Evolutionary conservation across 164 flowering plant genomes (phyloP).

Genomic region (Echeveria elegans): DNA sequence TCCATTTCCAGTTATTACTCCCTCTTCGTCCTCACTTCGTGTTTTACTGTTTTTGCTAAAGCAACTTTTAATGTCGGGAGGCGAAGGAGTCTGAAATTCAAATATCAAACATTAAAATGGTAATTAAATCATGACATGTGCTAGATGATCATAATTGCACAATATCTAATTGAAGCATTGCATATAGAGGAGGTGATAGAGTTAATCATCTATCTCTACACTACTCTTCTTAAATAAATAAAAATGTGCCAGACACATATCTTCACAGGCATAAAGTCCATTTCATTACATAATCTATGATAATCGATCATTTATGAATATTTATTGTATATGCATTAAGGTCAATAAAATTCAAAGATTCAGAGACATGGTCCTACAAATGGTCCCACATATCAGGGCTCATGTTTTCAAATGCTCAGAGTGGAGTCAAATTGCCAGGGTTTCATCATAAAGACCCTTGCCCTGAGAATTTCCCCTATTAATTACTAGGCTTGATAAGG

Average conservation of each 20-base stretch:
- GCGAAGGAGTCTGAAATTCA: not conserved
- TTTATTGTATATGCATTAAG: not conserved
- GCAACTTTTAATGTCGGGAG: not conserved
- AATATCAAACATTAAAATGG: too few relatives aligned
- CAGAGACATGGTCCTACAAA: not conserved
- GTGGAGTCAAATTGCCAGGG: conserved; percentile 4
- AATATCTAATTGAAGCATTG: too few relatives aligned
- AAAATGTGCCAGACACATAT: too few relatives aligned
- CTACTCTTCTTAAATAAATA: too few relatives aligned
- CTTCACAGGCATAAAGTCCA: too few relatives aligned
- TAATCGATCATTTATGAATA: not conserved
- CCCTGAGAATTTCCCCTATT: not conserved
- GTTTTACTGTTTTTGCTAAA: not conserved
- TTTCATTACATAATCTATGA: too few relatives aligned
- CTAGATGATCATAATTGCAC: not conserved
- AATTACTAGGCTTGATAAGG: not conserved
- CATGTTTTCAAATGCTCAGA: not conserved
- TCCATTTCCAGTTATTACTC: not conserved
- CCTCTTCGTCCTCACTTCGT: not conserved
- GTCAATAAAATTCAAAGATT: too few relatives aligned
- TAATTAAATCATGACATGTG: too few relatives aligned
- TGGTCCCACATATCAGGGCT: not conserved
- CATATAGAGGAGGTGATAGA: too few relatives aligned
- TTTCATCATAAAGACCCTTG: not conserved
- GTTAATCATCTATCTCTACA: too few relatives aligned